These are phyloP conservation scores for Chlorella sp. DNA, from an alignment of 139 green algal species.

Conservation along the genomic window DNA sequence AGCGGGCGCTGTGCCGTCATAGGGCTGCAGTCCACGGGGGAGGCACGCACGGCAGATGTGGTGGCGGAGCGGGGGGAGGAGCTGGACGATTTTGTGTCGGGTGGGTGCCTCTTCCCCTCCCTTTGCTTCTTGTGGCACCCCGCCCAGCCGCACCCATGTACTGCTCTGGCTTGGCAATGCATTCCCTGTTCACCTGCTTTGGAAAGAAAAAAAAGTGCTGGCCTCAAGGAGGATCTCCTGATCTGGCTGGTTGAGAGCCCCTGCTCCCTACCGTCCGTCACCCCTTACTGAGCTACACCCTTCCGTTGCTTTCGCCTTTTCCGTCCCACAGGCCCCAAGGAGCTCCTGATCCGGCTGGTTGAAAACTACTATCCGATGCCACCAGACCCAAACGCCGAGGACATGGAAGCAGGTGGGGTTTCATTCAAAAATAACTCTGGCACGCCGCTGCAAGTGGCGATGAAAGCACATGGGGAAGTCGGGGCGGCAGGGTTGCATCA, in stretches of 20 bases:
- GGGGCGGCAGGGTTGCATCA: no score
- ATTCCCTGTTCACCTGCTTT: no score
- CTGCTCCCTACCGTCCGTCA: not conserved
- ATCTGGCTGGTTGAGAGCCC: not conserved
- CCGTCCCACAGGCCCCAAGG: constrained; percentile 50
- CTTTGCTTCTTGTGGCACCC: not conserved
- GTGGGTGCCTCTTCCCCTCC: not conserved
- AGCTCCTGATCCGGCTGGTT: constrained; percentile 62
- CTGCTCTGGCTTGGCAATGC: no score
- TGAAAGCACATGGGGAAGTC: no score
- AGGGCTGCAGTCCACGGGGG: constrained; percentile 73
- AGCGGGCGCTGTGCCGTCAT: constrained; percentile 76
- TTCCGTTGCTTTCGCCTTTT: not conserved
- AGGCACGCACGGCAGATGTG: constrained; percentile 70
- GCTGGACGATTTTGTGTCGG: constrained; percentile 70
- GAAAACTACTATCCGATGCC: constrained; percentile 62
- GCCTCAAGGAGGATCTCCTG: no score
- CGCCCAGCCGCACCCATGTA: no score
- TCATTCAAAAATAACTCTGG: no score
- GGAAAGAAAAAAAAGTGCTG: no score
- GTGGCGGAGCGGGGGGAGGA: constrained; percentile 55
- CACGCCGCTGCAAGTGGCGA: no score
- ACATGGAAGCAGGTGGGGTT: constrained; percentile 22
- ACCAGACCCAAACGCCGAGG: constrained; percentile 19
- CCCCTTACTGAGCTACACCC: not conserved